Percentiles rank a stretch among this genome's conserved stretches.
Conservation (phyloP, 225 moss, liverwort and hornwort genomes). For the Physcomitrium patens region DNA sequence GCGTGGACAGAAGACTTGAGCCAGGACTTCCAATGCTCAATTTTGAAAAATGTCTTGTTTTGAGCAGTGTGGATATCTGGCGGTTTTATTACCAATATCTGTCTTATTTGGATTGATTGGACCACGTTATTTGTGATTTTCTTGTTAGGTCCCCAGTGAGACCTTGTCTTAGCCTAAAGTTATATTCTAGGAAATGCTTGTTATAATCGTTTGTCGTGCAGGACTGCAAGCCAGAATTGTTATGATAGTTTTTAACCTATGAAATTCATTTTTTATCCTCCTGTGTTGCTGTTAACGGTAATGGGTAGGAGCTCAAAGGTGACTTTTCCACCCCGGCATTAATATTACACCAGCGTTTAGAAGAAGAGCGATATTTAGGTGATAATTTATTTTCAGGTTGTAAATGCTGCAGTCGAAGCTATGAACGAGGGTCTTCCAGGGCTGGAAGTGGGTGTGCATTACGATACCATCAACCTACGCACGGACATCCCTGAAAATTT, state of each 20-base stretch:
- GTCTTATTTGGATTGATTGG: neutral
- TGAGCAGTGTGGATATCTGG: neutral
- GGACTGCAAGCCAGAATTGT: slow-evolving; percentile 54
- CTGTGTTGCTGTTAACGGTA: slow-evolving; percentile 50
- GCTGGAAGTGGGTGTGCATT: too few relatives aligned
- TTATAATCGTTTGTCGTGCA: slow-evolving; percentile 23
- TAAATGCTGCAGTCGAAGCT: too few relatives aligned
- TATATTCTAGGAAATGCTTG: too few relatives aligned
- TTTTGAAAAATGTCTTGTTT: slow-evolving; percentile 42
- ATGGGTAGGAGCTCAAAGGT: slow-evolving; percentile 64
- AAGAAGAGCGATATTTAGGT: too few relatives aligned
- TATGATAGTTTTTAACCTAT: slow-evolving; percentile 53
- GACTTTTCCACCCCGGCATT: neutral
- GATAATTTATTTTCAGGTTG: too few relatives aligned
- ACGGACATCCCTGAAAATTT: too few relatives aligned
- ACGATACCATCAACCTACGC: too few relatives aligned
- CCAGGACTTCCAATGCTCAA: slow-evolving; percentile 52
- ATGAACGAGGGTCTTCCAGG: too few relatives aligned
- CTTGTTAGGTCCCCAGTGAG: neutral
- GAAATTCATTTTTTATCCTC: slow-evolving; percentile 56
- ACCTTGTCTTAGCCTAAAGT: neutral
- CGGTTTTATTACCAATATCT: neutral
- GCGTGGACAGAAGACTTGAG: slow-evolving; percentile 45
- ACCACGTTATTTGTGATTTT: neutral
- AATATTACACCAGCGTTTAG: too few relatives aligned